phyloP scores from a whole-genome alignment of 768 basidiomycete species.

The Boletus subcaerulescens region DNA sequence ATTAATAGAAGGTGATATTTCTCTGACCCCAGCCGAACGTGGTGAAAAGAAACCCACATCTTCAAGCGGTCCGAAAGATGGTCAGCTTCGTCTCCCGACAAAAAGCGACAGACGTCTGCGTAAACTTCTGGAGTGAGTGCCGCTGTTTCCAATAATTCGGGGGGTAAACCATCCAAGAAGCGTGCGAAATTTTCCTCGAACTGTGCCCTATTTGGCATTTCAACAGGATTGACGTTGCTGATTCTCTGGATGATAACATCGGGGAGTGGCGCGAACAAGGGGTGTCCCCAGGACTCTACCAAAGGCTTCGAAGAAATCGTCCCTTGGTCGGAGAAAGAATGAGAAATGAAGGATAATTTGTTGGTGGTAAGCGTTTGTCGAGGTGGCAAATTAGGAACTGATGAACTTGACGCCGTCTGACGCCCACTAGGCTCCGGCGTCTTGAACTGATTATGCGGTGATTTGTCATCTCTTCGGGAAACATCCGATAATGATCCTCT shows the following conservation, averaged over 20 bases:
- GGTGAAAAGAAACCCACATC: conserved; percentile 59
- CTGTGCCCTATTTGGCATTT: conserved; percentile 55
- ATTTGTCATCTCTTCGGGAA: conserved; percentile 16
- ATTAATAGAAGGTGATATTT: conserved; percentile 55
- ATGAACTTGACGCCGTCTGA: conserved; percentile 14
- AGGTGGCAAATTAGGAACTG: conserved; percentile 22
- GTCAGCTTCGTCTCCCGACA: conserved; percentile 36
- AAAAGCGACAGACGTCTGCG: conserved; percentile 45
- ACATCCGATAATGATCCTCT: conserved; percentile 25
- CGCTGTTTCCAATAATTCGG: conserved; percentile 59
- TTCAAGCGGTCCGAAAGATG: conserved; percentile 41
- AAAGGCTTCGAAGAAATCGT: conserved; percentile 39
- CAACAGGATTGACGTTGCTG: conserved; percentile 47
- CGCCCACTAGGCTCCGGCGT: conserved; percentile 27
- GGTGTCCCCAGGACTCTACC: conserved; percentile 59
- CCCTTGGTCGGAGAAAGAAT: conserved; percentile 39
- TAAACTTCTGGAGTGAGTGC: conserved; percentile 55
- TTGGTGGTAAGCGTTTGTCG: conserved; percentile 23
- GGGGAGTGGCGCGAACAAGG: conserved; percentile 59
- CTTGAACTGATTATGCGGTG: conserved; percentile 13
- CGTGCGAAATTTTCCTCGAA: conserved; percentile 50
- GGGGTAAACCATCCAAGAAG: conserved; percentile 51
- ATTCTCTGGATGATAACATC: conserved; percentile 54
- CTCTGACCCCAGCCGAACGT: conserved; percentile 58
- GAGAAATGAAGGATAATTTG: conserved; percentile 45